Conservation (phyloP, 345 rosid species). For the Citrus mangshanensis region DNA sequence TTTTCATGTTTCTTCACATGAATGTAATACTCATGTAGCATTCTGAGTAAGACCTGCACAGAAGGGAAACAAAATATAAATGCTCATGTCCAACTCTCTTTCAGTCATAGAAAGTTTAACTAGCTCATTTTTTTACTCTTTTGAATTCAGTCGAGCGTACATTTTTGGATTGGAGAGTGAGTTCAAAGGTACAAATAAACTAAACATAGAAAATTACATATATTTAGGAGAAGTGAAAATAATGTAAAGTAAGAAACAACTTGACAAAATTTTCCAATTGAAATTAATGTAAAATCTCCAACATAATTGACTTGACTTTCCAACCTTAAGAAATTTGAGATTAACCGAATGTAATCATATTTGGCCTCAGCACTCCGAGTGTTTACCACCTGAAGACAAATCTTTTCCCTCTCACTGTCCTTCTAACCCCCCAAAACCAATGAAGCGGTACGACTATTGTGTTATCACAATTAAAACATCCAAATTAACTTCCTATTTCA, state of each 20-base stretch:
- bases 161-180: not conserved
- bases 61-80: conserved; percentile 7
- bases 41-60: conserved; percentile 71
- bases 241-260: not conserved
- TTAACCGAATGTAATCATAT: not conserved
- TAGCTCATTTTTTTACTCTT: not conserved
- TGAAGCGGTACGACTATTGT: not conserved
- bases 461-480: not conserved
- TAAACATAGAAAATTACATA: not conserved
- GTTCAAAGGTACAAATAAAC: not conserved
- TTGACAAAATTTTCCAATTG: not conserved
- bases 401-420: not conserved
- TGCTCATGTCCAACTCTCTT: not conserved
- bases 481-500: not conserved
- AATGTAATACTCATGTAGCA: conserved; percentile 69
- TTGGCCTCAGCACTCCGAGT: not conserved
- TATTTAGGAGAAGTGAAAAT: not conserved
- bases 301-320: not conserved
- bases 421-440: not conserved
- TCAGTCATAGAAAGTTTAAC: not conserved
- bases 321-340: not conserved
- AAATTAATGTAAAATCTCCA: not conserved
- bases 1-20: conserved; percentile 79
- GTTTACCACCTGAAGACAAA: not conserved
- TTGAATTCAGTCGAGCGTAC: not conserved